phyloP scores from a whole-genome alignment of 345 rosid genomes.

The Euphorbia pulcherrima region DNA sequence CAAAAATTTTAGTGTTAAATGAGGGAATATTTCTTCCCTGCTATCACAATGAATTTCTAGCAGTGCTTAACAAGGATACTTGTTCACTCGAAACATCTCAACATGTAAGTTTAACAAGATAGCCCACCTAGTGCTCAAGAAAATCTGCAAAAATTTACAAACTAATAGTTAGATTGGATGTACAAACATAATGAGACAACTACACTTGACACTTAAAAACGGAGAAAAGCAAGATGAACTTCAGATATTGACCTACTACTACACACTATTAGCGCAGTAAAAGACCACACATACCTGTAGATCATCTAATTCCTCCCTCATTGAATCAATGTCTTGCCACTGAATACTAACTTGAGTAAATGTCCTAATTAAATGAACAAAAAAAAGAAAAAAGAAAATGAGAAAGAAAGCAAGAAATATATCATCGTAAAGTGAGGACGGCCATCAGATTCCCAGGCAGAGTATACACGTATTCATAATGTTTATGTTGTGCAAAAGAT shows the following conservation, averaged over 20 bases:
- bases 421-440: background rate
- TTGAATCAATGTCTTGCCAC: slow-evolving; percentile 97
- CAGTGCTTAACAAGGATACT: slow-evolving; percentile 63
- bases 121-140: slow-evolving; percentile 98
- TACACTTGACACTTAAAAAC: background rate
- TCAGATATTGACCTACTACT: background rate
- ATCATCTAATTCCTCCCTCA: slow-evolving; percentile 98
- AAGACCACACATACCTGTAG: slow-evolving; percentile 53
- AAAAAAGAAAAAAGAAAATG: background rate
- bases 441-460: background rate
- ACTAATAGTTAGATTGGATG: background rate
- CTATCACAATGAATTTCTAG: background rate
- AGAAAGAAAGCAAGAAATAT: background rate
- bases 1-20: background rate
- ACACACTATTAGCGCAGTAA: background rate
- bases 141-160: slow-evolving; percentile 54
- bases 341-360: slow-evolving; percentile 97
- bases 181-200: background rate
- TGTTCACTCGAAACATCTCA: slow-evolving; percentile 99
- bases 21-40: slow-evolving; percentile 1
- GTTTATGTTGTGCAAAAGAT: background rate
- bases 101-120: slow-evolving; percentile 89
- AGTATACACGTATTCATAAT: background rate
- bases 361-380: slow-evolving; percentile 52
- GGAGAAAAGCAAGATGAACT: slow-evolving; percentile 10